Conservation (phyloP, 805 yeast genomes). For the Limtongozyma cylindracea region DNA sequence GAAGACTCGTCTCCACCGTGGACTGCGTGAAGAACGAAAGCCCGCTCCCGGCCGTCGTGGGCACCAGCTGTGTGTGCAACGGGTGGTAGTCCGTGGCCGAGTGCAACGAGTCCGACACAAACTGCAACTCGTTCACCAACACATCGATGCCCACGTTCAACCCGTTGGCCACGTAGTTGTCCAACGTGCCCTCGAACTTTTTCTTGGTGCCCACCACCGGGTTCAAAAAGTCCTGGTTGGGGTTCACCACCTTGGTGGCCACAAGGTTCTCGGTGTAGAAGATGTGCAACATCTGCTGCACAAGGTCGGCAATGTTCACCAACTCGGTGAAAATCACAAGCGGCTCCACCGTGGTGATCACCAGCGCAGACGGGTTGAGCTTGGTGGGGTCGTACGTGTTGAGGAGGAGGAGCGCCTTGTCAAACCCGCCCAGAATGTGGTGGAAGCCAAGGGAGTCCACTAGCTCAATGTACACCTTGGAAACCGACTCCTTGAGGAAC, state of each 20-base stretch:
- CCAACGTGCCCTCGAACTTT: slow-evolving; percentile 56
- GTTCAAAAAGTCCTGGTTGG: slow-evolving; percentile 54
- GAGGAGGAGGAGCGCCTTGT: slow-evolving; percentile 48
- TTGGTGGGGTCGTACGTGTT: slow-evolving; percentile 41
- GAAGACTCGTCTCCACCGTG: no score
- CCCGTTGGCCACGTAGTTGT: slow-evolving; percentile 81
- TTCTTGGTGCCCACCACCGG: slow-evolving; percentile 61
- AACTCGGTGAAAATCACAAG: slow-evolving; percentile 69
- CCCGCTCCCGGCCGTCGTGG: no score
- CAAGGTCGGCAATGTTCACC: slow-evolving; percentile 78
- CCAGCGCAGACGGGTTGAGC: slow-evolving; percentile 4
- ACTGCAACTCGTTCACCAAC: slow-evolving; percentile 57
- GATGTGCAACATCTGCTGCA: slow-evolving; percentile 76
- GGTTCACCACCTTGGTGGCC: slow-evolving; percentile 28
- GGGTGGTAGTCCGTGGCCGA: slow-evolving; percentile 42
- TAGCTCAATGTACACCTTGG: slow-evolving; percentile 8
- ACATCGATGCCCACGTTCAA: slow-evolving; percentile 82
- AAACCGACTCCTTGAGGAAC: slow-evolving; percentile 10
- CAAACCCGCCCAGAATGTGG: slow-evolving; percentile 76
- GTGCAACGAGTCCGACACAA: slow-evolving; percentile 25
- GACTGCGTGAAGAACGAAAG: no score
- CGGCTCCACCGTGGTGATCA: slow-evolving; percentile 48
- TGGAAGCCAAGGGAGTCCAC: slow-evolving; percentile 34
- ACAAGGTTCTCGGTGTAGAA: slow-evolving; percentile 73
- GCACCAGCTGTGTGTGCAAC: no score